A percentile compares a stretch with the other conserved stretches of the same genome.
These are phyloP conservation scores for Pseudocercospora fijiensis DNA, from an alignment of 2,329 filamentous ascomycete genomes.

Conservation along the genomic window DNA sequence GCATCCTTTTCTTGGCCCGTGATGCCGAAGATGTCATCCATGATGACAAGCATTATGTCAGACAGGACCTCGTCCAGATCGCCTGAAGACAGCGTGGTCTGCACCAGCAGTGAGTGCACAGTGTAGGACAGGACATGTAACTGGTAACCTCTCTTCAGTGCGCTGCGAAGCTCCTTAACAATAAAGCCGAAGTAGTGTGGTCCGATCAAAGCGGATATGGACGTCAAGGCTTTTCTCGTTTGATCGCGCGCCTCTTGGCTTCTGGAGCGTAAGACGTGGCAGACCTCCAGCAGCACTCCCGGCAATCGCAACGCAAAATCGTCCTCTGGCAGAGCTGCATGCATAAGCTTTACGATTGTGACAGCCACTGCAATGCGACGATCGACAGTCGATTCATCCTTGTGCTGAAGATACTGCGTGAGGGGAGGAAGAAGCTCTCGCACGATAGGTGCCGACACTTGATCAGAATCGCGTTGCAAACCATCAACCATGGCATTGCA, in stretches of 20 bases:
- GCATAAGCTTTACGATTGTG: conserved; percentile 79
- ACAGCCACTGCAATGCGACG: conserved; percentile 86
- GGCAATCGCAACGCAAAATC: conserved; percentile 74
- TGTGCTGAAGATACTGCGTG: conserved; percentile 83
- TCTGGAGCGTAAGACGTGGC: conserved; percentile 86
- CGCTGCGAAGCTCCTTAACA: conserved; percentile 82
- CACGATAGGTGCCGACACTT: conserved; percentile 51
- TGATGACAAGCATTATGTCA: conserved; percentile 76
- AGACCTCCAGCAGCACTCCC: conserved; percentile 84
- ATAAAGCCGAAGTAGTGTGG: conserved; percentile 85
- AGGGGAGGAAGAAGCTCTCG: conserved; percentile 76
- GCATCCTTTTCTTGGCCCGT: conserved; percentile 96
- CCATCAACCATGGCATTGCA: conserved; percentile 79
- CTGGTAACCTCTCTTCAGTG: conserved; percentile 83
- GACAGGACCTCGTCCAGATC: conserved; percentile 85
- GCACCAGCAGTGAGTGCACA: conserved; percentile 83
- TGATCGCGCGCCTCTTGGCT: conserved; percentile 86
- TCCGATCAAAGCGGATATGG: conserved; percentile 78
- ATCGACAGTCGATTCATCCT: conserved; percentile 92
- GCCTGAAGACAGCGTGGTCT: conserved; percentile 56
- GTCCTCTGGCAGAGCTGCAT: conserved; percentile 68
- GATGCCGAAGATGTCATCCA: conserved; percentile 95
- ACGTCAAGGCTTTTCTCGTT: conserved; percentile 80
- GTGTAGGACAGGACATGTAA: conserved; percentile 94
- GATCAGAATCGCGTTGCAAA: conserved; percentile 48